Evolutionary conservation across 148 eudicot genomes (phyloP).

Genomic region (Pharnaceum exiguum): DNA sequence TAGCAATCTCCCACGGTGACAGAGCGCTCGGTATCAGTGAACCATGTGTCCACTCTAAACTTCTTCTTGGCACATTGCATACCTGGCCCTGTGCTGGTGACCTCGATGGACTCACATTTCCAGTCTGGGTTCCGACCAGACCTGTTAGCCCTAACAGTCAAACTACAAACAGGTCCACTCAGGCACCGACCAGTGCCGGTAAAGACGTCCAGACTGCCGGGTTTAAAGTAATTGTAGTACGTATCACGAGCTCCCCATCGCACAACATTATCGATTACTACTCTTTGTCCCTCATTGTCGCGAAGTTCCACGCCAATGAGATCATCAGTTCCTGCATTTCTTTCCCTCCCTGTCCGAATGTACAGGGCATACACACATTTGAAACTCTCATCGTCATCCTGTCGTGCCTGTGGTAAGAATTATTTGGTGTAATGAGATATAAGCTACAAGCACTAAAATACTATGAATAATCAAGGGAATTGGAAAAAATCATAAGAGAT

Average conservation of each 20-base stretch:
- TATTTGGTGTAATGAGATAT: no score
- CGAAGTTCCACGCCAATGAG: slow-evolving; percentile 1
- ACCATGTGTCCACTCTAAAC: slow-evolving; percentile 1
- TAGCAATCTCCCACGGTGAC: neutral
- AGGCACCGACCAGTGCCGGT: slow-evolving; percentile 2
- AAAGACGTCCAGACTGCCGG: neutral
- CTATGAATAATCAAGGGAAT: neutral
- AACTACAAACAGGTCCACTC: neutral
- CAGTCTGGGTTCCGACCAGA: slow-evolving; percentile 1
- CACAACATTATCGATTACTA: neutral
- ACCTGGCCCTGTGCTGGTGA: neutral
- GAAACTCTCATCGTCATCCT: neutral
- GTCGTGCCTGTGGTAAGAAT: neutral
- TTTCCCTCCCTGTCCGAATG: neutral
- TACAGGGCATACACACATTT: neutral
- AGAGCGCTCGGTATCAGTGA: neutral
- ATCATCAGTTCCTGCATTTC: neutral
- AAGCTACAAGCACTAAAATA: neutral
- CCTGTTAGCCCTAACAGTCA: neutral
- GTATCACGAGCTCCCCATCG: neutral
- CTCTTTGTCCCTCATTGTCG: neutral
- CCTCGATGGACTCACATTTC: slow-evolving; percentile 1
- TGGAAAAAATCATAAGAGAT: neutral
- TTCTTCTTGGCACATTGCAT: neutral
- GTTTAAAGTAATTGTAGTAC: neutral